Percentiles rank a stretch among this genome's conserved stretches.
Evolutionary conservation across 345 rosid species (phyloP).

Genomic region (Citrus sp.): DNA sequence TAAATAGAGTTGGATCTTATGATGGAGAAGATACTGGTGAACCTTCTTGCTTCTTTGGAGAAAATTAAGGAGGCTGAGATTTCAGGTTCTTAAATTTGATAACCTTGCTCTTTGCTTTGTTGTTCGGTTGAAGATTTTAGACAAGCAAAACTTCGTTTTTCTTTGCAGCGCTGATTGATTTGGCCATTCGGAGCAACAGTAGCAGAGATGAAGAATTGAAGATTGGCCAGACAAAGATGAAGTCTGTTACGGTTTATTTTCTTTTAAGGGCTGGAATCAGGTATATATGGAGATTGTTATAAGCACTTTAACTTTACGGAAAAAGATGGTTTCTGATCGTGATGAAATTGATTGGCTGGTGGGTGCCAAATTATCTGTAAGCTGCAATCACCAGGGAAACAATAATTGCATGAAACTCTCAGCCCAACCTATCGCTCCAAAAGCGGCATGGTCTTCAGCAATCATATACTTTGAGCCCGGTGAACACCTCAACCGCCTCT

Average conservation of each 20-base stretch:
- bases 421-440: too few species aligned
- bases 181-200: slow-evolving; percentile 72
- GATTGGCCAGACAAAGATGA: slow-evolving; percentile 99
- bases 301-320: not conserved
- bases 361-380: slow-evolving; percentile 82
- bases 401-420: too few species aligned
- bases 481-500: slow-evolving; percentile 83
- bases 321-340: not conserved
- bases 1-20: slow-evolving; percentile 88
- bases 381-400: slow-evolving; percentile 64
- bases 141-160: not conserved
- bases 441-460: too few species aligned
- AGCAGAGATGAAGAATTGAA: slow-evolving; percentile 91
- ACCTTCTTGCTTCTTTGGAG: slow-evolving; percentile 75
- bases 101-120: slow-evolving; percentile 49
- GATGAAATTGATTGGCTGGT: not conserved
- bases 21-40: slow-evolving; percentile 93
- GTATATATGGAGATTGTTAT: slow-evolving; percentile 20
- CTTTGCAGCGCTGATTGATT: slow-evolving; percentile 67
- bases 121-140: not conserved
- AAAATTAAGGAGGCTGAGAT: slow-evolving; percentile 73
- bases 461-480: slow-evolving; percentile 64
- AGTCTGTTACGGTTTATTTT: slow-evolving; percentile 86
- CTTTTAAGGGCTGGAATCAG: slow-evolving; percentile 96
- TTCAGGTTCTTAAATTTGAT: slow-evolving; percentile 9